Base-by-base conservation (phyloP, 1,284 basidiomycete species). In the Bjerkandera adusta region DNA sequence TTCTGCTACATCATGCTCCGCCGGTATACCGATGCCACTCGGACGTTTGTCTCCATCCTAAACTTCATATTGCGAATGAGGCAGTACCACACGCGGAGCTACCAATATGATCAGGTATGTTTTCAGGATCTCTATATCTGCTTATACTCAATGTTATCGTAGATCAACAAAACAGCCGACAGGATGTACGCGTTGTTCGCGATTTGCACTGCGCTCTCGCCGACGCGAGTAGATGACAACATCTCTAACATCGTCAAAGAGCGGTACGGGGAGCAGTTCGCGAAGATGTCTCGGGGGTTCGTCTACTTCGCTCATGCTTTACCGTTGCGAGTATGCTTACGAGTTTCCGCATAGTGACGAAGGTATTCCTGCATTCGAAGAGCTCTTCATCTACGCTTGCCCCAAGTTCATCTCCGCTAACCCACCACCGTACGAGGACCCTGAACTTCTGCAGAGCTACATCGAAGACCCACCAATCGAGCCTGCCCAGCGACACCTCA, bases 81-180 rank as follows among this genome's bases (percentile, higher is more conserved):
- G 56, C 92, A 95, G 65, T 97, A 97, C 69, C 94, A 97, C 72
- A 97, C 93, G 5, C 75, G 94, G 53, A 92, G 89, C 63, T 97
- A 97, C 66, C 94, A 97, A 67, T 97, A 97, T 62, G 95, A 97
- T 61, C 93, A 96, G 73, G 89, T 87, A 43, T 39, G 73, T 59
- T 26, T 8, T 18, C 7, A 26, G n/a, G 15, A 25, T 36, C 7
- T 15, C 13, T 41, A 12, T 16, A 11, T 7, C 8, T 26, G 11
- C 10, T 1, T 13, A 11, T 3, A 21, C 32, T 42, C 4, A 53
- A 25, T 10, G n/a, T 34, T 13, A 32, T n/a, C 20, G 36, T 56
- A 92, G 89, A 97, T 99, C 69, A 94, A 88, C 75, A 98, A 97
- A 76, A 94, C 89, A 22, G 94, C 92, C 7, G 96, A 99, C 66